Evolutionary conservation across 2,329 filamentous ascomycete genomes (phyloP), one percentile per base, ranked within the genome.

Genomic region (Torrubiella hemipterigena): DNA sequence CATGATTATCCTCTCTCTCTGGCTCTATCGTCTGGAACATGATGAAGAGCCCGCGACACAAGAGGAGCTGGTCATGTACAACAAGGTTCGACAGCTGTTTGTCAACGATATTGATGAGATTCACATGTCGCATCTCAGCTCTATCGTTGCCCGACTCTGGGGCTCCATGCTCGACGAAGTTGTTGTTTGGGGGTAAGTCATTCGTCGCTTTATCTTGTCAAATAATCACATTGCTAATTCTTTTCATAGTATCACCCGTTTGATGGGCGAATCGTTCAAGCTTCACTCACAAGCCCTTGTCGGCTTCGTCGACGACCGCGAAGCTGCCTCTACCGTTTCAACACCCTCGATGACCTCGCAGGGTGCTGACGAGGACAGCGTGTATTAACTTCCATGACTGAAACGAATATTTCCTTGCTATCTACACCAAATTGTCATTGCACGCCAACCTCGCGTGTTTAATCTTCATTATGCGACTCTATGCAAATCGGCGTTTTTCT

Each of bases 21-120:
- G 91, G 91, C 79, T 98, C 48, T 96, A 95, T 67, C 86, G 87
- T 62, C 80, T 98, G 67, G 91, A 98, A 80, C 87, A 96, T 64
- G 91, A 98, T 65, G 87, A 93, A 42, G 89, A 96, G 63, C 78
- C 80, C 17, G 81, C 84, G 20, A 83, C 77, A 18, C 79, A 82
- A 43, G 85, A 93, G 49, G 85, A 94, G 58, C 60, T 81, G 46
- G 69, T 66, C 56, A 93, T 93, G 84, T 93, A 93, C 59, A 82
- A 87, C 65, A 93, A 93, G 63, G 70, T 96, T 38, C 81, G 86
- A 44, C 77, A 78, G 55, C 67, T 96, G 46, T 93, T 93, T 50
- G 84, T 91, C 47, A 89, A 93, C 50, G 87, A 96, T 50, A 75
- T 83, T 32, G 80, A 89, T 36, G 83, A 93, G 48, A 68, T 76